Percentiles rank a stretch among this genome's conserved stretches.
Evolutionary conservation across 768 basidiomycete species (phyloP).

Genomic region (Boletus sp.): DNA sequence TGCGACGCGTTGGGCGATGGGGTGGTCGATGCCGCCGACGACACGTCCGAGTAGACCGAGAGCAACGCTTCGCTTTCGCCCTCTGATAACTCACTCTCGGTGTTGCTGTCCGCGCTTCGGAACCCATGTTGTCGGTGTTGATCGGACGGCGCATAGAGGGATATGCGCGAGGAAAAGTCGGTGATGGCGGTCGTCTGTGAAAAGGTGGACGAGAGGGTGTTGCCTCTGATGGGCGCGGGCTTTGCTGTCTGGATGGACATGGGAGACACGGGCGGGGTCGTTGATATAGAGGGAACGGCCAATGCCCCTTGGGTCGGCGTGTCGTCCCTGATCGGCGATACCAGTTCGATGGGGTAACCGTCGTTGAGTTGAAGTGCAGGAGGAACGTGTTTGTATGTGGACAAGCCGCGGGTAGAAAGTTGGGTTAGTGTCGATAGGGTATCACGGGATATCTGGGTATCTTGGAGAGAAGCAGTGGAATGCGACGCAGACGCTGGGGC

Average conservation of each 20-base stretch:
- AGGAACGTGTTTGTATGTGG: constrained; percentile 20
- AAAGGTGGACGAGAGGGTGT: constrained; percentile 4
- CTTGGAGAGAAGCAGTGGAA: constrained; percentile 41
- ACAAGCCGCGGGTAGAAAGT: constrained; percentile 4
- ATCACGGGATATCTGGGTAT: constrained; percentile 30
- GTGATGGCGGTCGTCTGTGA: constrained; percentile 10
- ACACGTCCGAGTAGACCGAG: constrained; percentile 34
- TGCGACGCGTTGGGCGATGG: constrained; percentile 33
- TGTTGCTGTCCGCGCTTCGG: constrained; percentile 26
- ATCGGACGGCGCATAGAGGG: constrained; percentile 31
- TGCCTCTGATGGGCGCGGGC: constrained; percentile 13
- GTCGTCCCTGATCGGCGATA: constrained; percentile 11
- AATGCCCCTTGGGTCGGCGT: constrained; percentile 38
- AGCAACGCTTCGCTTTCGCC: constrained; percentile 34
- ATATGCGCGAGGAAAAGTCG: constrained; percentile 25
- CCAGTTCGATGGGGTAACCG: constrained; percentile 19
- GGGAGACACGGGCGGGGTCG: constrained; percentile 45
- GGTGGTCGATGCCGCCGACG: constrained; percentile 31
- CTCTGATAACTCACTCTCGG: constrained; percentile 34
- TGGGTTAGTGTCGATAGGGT: constrained; percentile 17
- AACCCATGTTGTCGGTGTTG: constrained; percentile 18
- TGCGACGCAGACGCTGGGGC: constrained; percentile 16
- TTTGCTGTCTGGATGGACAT: constrained; percentile 20
- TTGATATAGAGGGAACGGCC: constrained; percentile 56
- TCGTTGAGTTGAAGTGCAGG: constrained; percentile 32